Evolutionary conservation across 2,329 filamentous ascomycete genomes (phyloP), one percentile per base, ranked within the genome.

Genomic region (Neopestalotiopsis clavispora): DNA sequence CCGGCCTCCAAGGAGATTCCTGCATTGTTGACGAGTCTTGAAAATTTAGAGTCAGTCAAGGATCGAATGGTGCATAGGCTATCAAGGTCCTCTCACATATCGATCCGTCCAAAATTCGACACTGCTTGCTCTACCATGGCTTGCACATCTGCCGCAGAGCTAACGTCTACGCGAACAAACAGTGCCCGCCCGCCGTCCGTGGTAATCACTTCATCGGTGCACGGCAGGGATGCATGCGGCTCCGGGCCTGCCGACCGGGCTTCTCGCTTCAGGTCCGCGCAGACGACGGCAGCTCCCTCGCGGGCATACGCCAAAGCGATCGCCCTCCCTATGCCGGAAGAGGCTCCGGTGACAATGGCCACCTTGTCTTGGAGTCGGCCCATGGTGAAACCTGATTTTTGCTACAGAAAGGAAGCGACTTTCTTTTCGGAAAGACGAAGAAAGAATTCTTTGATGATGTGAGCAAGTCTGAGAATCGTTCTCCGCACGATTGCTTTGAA

Each of bases 21-120:
- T 0, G 87, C 84, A 71, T 85, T 85, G 67, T 85, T 85, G 58
- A 84, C 82, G 63, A 86, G 74, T 1, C 82, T 84, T 72, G 20
- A 23, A 13, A 17, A 49, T 6, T 4, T 6, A 49, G n/a, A n/a
- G n/a, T 49, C n/a, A 17, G 45, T 17, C 14, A n/a, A 14, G n/a
- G n/a, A 10, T 10, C 12, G 45, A 49, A 5, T n/a, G 14, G n/a
- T 6, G n/a, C 1, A n/a, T 49, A 14, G 3, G 1, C 6, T 13
- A n/a, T 7, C 14, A 49, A 49, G 3, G 7, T 52, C 45, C 17
- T 17, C 45, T n/a, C n/a, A 52, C 45, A 52, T 52, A 20, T 52
- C 45, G n/a, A 52, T 9, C 6, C n/a, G 45, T 20, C 45, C 45
- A 52, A 52, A 52, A 3, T 6, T 3, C 14, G 45, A 52, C 45